Base-by-base conservation (phyloP, 352 stramenopile species). In the Pythium dissotocum region DNA sequence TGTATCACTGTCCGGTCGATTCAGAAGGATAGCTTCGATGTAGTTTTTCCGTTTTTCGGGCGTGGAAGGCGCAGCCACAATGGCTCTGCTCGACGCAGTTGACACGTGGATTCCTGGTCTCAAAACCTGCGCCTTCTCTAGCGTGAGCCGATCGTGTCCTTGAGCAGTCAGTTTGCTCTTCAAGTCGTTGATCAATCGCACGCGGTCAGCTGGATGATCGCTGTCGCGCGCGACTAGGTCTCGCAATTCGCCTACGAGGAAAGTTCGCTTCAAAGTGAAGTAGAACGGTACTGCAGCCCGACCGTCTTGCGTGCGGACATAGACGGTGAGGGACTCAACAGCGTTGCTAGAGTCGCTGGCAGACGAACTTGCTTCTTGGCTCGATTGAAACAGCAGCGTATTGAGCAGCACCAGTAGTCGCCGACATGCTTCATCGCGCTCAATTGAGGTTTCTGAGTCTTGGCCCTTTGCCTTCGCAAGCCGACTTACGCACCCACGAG, bases 331-430 rank as follows among this genome's bases (percentile, higher is more conserved):
- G 21, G 69, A 44, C 48, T 82, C 61, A 6, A 58, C 60, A 9
- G 58, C 61, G 49, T 38, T 69, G 14, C 32, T 54, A 10, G 61
- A 56, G 18, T 24, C 30, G 40, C 33, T 49, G 9, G 30, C 28
- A 9, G 46, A 33, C 5, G 42, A 36, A 6, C 58, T 56, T n/a
- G 21, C 6, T 4, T 52, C 58, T 60, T 70, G 67, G 12, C 32
- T 67, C 14, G 66, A 70, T 61, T 94, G 85, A 33, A 83, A 72
- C 13, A 96, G 61, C 70, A 96, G 89, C 18, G 87, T 94, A 38
- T 79, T 87, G n/a, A 96, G 71, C 44, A 96, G 28, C 6, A 86
- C 60, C 2, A 95, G 69, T 30, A 93, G 32, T 6, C 87, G 33
- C 3, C 56, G 30, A 18, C 51, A 54, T 10, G 69, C 67, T 35